These are phyloP conservation scores for Yamadazyma friedrichii DNA, from an alignment of 1,139 yeast species.

Conservation along the genomic window DNA sequence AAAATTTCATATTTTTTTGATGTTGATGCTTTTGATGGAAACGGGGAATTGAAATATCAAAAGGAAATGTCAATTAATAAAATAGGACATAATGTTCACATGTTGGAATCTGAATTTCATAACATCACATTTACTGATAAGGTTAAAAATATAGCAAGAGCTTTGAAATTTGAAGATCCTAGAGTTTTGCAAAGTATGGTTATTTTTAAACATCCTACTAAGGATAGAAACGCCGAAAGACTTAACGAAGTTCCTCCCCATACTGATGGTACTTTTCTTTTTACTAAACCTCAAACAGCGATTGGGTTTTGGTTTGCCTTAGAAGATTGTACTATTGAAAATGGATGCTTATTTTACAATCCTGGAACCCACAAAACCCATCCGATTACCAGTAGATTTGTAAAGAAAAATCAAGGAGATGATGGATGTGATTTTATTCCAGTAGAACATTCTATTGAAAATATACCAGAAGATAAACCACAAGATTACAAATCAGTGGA, in stretches of 20 bases:
- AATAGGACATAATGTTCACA: constrained; percentile 78
- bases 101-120: constrained; percentile 46
- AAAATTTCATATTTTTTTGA: constrained; percentile 72
- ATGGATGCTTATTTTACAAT: constrained; percentile 71
- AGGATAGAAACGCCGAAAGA: constrained; percentile 30
- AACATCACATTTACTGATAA: constrained; percentile 51
- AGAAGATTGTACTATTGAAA: constrained; percentile 65
- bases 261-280: constrained; percentile 73
- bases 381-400: constrained; percentile 65
- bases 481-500: constrained; percentile 50
- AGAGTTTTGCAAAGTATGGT: constrained; percentile 77
- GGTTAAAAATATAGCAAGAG: constrained; percentile 51
- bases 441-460: constrained; percentile 19
- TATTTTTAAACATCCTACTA: constrained; percentile 69
- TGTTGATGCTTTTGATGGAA: constrained; percentile 60
- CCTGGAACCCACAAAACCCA: constrained; percentile 70
- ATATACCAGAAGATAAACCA: constrained; percentile 22
- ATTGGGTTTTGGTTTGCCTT: constrained; percentile 83
- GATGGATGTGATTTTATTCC: constrained; percentile 54
- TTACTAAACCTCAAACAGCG: constrained; percentile 69
- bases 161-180: constrained; percentile 60
- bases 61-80: constrained; percentile 65
- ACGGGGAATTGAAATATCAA: constrained; percentile 51
- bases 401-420: constrained; percentile 45
- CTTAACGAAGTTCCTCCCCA: constrained; percentile 76